Evolutionary conservation across 139 green algal genomes (phyloP).

Genomic region (Chlorella sp.): DNA sequence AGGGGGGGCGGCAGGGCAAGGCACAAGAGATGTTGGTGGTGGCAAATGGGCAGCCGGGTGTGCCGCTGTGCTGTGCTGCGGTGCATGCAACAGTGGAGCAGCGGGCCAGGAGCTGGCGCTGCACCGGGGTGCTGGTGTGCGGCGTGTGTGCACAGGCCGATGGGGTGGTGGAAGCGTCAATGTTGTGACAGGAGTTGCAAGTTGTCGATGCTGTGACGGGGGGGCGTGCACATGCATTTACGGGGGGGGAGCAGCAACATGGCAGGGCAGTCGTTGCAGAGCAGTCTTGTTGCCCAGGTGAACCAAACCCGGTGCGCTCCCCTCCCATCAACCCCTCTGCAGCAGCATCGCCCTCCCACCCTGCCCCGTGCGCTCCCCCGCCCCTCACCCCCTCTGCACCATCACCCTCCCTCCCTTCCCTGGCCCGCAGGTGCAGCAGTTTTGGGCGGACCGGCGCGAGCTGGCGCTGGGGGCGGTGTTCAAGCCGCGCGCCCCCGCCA

Average conservation of each 20-base stretch:
- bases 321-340: background rate
- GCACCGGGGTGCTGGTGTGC: background rate
- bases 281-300: too few species aligned
- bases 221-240: too few species aligned
- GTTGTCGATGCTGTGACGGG: too few species aligned
- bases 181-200: too few species aligned
- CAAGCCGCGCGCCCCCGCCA: background rate
- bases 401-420: background rate
- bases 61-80: background rate
- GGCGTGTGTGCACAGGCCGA: too few species aligned
- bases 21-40: background rate
- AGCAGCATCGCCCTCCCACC: background rate
- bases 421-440: slow-evolving; percentile 53
- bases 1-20: background rate
- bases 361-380: background rate
- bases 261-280: too few species aligned
- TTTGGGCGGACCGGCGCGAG: slow-evolving; percentile 78
- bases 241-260: too few species aligned
- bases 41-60: background rate
- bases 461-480: slow-evolving; percentile 80
- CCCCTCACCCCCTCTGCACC: background rate
- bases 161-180: too few species aligned
- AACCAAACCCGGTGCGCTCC: background rate
- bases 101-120: background rate
- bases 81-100: too few species aligned